Base-by-base conservation (phyloP, 2,329 filamentous ascomycete species). In the Fusarium bulbicola region DNA sequence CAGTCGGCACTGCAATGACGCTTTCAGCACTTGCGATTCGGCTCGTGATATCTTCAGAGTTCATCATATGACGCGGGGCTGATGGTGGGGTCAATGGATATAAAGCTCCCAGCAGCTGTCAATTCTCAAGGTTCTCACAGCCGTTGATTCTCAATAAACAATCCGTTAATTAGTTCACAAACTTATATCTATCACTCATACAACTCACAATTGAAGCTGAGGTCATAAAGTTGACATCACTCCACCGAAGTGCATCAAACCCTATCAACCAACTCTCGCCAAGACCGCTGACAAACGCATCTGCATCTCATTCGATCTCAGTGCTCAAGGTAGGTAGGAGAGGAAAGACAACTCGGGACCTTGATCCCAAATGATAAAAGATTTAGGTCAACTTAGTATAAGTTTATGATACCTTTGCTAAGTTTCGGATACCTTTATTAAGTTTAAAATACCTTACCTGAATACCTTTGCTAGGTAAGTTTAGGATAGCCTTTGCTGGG, bases 1-100 rank as follows among this genome's bases (percentile, higher is more conserved):
- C 32, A 59, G 9, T 59, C 56, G 56, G 56, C 56, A 59, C 56
- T 20, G 24, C 24, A 30, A 57, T 57, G 30, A 37, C 28, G 21
- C 32, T 58, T 42, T 36, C 34, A 30, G 24, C 16, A 24, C 36
- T 49, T 14, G 20, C 10, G 36, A 20, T 49, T 54, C 40, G 26
- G 39, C 68, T 63, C 64, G 67, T 66, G 70, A 68, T 64, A 40
- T 32, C 59, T 18, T 32, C 37, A 70, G 13, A 63, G 50, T 59
- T 74, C 59, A 52, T 68, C 67, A 54, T 63, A 77, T 77, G 75
- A 77, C 73, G 75, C 71, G 75, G 74, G 70, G 62, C 50, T 68
- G 62, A 69, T 73, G 68, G 74, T 73, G 74, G 75, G 74, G 75
- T 76, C 65, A 37, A 43, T 37, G 57, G 10, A 16, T 16, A 59